Base-by-base conservation (phyloP, 495 filamentous ascomycete genomes). In the Xylaria bambusicola region DNA sequence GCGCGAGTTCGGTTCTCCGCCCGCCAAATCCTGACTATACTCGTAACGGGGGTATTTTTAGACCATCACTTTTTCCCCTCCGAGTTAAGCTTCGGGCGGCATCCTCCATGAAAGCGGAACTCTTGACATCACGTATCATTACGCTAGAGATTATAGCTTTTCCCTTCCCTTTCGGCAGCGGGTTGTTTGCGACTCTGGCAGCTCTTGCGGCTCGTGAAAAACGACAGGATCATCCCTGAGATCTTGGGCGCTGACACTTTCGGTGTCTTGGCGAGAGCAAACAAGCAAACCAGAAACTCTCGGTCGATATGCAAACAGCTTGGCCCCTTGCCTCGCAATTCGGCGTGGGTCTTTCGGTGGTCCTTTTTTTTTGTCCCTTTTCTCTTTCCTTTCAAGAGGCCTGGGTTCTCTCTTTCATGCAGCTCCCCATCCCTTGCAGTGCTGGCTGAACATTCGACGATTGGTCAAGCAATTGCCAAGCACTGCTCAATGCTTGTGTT, bases 1-100 rank as follows among this genome's bases (percentile, higher is more conserved):
- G 71, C 73, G 67, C 73, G 60, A 54, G n/a, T n/a, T 68, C 38
- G 41, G 15, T 42, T 45, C 52, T 45, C 52, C 52, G 52, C 52
- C 44, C 27, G 41, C 53, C 23, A 42, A 48, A 26, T 26, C 56
- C 40, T 5, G 29, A 33, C 29, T 33, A 33, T 33, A 33, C 29
- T 33, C 5, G 5, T 33, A 23, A 27, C 40, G 27, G 20, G 56
- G 26, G 40, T 59, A 59, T 52, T 59, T 59, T 52, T 59, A 52
- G 56, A 59, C 38, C 15, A 17, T 41, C 35, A 44, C 17, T 36
- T 42, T 27, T 42, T 29, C 53, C 53, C 15, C 29, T 48, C 53
- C 29, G 36, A 44, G 54, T 57, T 48, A 57, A 48, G 44, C 54
- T 20, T 36, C 54, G 44, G 54, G 44, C 53, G 53, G 41, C 27